Evolutionary conservation across 2,329 filamentous ascomycete genomes (phyloP).

Genomic region (Pseudodiploospora longispora): DNA sequence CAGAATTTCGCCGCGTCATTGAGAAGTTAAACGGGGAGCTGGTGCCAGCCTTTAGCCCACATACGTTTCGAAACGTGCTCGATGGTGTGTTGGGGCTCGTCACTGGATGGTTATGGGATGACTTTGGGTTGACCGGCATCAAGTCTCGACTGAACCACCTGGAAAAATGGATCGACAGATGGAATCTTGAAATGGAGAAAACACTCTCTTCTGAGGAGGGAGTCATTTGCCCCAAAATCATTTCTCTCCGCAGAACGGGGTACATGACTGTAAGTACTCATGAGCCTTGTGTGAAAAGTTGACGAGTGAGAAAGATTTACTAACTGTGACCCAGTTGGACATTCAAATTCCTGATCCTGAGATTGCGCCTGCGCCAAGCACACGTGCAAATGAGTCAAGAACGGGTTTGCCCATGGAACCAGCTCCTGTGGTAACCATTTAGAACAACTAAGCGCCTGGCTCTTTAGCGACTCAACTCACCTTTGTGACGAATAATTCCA

Average conservation of each 20-base stretch:
- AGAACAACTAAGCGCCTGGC: background rate
- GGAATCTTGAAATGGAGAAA: conserved; percentile 69
- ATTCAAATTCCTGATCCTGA: conserved; percentile 76
- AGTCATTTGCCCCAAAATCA: conserved; percentile 57
- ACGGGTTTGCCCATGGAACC: conserved; percentile 27
- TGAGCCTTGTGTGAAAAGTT: background rate
- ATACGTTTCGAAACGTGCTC: conserved; percentile 64
- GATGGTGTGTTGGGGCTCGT: conserved; percentile 72
- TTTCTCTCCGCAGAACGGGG: conserved; percentile 72
- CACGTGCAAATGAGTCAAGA: conserved; percentile 28
- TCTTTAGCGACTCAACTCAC: too few relatives aligned
- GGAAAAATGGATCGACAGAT: conserved; percentile 76
- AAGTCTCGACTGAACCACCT: conserved; percentile 64
- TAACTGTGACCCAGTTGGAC: conserved; percentile 50
- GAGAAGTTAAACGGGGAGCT: conserved; percentile 75
- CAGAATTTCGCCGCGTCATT: conserved; percentile 76
- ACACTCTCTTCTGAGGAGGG: conserved; percentile 42
- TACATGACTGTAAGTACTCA: conserved; percentile 65
- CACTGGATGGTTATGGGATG: conserved; percentile 94
- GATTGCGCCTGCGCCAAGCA: conserved; percentile 46
- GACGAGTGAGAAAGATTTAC: background rate
- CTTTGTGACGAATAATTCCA: too few relatives aligned
- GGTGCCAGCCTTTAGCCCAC: conserved; percentile 71
- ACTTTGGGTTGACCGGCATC: conserved; percentile 66
- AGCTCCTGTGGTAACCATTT: conserved; percentile 16